Base-by-base conservation (phyloP, 352 stramenopile genomes). In the Phytopythium montanum region DNA sequence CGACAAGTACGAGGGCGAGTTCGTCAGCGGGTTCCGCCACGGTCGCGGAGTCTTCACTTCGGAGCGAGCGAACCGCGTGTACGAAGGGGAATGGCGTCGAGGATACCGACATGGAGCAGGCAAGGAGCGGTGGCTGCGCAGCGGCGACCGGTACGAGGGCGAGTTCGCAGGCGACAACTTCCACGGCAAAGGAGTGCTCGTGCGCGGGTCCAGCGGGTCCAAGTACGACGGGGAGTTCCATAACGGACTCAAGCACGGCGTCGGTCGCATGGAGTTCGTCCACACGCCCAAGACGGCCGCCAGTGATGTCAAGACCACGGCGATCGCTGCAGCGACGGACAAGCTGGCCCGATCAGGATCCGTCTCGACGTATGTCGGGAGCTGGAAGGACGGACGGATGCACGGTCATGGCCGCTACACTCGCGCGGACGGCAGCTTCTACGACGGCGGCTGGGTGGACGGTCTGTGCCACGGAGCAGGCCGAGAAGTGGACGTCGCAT, bases 401-500 rank as follows among this genome's bases (percentile, higher is more conserved):
- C 70, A 88, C 36, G 81, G 81, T n/a, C 56, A 85, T 14, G 81
- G 81, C 52, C 87, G 80, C 38, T 90, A 89, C 62, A 83, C 70
- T 14, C 73, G 73, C 14, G 59, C 58, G 2, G 80, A 87, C 46
- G 77, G 78, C 18, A 77, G 74, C 26, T 88, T 85, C 62, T 90
- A 90, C 51, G 75, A 91, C 45, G 81, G 81, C 33, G 66, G 65
- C 39, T 90, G 81, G 81, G 56, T 79, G 25, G 68, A 91, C 26
- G 81, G 81, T 2, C 65, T 90, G 33, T 61, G 62, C 14, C 74
- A 91, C 29, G 81, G 81, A 23, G 64, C 76, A 3, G 81, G 79
- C 3, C 86, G 81, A 23, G 81, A 87, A 38, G 54, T 85, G 21
- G 34, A 68, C n/a, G 52, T 76, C 28, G 48, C 48, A 13, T 75